Conservation (phyloP, 148 eudicot genomes). For the Diospyros lotus region DNA sequence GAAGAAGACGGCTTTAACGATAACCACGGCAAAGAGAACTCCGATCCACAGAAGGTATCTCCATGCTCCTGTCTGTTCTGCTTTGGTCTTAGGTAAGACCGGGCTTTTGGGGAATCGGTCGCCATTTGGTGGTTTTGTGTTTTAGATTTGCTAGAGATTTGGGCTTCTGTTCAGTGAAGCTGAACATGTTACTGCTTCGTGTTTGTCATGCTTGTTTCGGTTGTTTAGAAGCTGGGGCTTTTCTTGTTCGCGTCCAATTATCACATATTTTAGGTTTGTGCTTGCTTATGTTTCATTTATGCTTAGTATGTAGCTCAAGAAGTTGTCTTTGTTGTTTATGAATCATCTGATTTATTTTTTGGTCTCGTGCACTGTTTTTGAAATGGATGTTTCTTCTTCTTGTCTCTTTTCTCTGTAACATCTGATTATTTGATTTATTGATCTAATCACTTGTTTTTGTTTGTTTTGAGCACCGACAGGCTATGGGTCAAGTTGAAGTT, state of each 20-base stretch:
- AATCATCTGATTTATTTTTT: background rate
- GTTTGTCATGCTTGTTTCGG: background rate
- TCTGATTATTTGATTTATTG: background rate
- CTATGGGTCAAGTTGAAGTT: slow-evolving; percentile 54
- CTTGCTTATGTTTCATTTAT: background rate
- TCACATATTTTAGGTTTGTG: background rate
- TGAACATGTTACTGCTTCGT: background rate
- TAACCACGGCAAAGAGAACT: slow-evolving; percentile 42
- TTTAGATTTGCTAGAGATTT: background rate
- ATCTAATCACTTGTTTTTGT: background rate
- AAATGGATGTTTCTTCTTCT: background rate
- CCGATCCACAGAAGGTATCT: slow-evolving; percentile 33
- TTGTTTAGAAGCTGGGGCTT: background rate
- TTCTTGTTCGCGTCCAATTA: background rate
- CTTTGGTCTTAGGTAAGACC: background rate
- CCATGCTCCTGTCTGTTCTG: background rate
- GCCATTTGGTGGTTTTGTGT: background rate
- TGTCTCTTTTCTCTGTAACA: background rate
- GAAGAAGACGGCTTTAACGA: slow-evolving; percentile 26
- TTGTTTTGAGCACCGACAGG: slow-evolving; percentile 26
- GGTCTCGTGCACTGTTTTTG: background rate
- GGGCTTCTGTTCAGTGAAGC: background rate
- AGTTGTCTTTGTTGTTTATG: background rate
- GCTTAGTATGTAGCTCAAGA: background rate
- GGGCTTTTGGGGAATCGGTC: background rate